Conservation (phyloP, 306 rosid species). For the Pyrus communis region DNA sequence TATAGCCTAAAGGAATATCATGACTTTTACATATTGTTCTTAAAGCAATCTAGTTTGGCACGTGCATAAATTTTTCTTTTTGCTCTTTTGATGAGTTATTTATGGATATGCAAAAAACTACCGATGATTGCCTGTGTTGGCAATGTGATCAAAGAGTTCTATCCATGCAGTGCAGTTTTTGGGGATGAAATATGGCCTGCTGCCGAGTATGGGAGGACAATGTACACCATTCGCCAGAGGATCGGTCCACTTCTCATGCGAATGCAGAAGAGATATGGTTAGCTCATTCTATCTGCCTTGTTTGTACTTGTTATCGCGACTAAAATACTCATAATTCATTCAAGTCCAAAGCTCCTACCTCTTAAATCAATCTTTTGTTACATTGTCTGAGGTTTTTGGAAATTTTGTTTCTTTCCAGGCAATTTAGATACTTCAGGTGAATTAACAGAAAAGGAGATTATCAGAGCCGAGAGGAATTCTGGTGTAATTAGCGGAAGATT, state of each 20-base stretch:
- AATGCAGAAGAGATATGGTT: slow-evolving; percentile 88
- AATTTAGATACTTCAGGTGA: slow-evolving; percentile 47
- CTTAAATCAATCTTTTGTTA: not conserved
- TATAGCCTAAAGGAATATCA: too few species aligned
- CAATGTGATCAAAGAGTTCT: slow-evolving; percentile 28
- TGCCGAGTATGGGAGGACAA: slow-evolving; percentile 96
- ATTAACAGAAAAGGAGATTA: slow-evolving; percentile 80
- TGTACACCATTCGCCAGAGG: slow-evolving; percentile 95
- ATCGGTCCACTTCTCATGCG: slow-evolving; percentile 82
- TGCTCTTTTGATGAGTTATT: not conserved
- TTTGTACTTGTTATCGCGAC: not conserved
- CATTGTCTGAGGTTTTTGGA: slow-evolving; percentile 10
- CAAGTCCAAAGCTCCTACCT: not conserved
- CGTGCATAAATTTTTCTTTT: not conserved
- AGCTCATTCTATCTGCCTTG: slow-evolving; percentile 19
- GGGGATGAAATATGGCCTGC: slow-evolving; percentile 99
- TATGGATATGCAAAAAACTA: not conserved
- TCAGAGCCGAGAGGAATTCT: slow-evolving; percentile 92
- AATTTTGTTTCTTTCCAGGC: slow-evolving; percentile 38
- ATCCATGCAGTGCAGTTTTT: slow-evolving; percentile 82
- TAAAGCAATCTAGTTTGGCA: not conserved
- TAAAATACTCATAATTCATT: not conserved
- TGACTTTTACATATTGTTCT: too few species aligned
- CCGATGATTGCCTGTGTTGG: slow-evolving; percentile 9
- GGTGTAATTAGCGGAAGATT: slow-evolving; percentile 79